Evolutionary conservation across 768 basidiomycete genomes (phyloP), one percentile per base, ranked within the genome.

Genomic region (Lactarius indigo): DNA sequence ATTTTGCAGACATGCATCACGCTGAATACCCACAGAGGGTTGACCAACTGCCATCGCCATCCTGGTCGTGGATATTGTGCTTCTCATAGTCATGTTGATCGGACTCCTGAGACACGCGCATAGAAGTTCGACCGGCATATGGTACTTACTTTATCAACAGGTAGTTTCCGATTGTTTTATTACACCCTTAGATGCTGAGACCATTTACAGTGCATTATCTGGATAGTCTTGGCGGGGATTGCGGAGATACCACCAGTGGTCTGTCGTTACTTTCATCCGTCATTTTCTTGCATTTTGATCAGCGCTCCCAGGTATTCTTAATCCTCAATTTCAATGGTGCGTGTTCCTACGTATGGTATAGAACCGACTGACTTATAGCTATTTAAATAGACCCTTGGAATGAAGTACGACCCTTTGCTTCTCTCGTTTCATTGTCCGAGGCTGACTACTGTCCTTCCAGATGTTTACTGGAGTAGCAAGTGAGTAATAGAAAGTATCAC

Each of bases 141-240:
- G 66, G 66, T 20, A 26, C 18, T 26, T 68, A 17, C 63, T 68
- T 47, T 64, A 64, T 57, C 66, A 60, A 64, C 63, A 68, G 41
- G 66, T 68, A 12, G 59, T 10, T 28, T 26, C 26, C 50, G 23
- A 28, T 15, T 6, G 23, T 52, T 7, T 13, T 26, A 2, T 17
- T 17, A 28, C 50, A 3, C 3, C 12, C 12, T 15, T 30, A 44
- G 42, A 23, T 33, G 31, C 20, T 60, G 50, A 33, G 47, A 1
- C 31, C 15, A 30, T n/a, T 31, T 23, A 7, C n/a, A 60, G 59
- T 60, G 59, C 42, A 47, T 60, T n/a, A 23, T 47, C 30, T 60
- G 59, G 59, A 60, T 60, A 33, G 44, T 8, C 20, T 31, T 60
- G 5, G 59, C 59, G 7, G 30, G 30, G 18, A 15, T 60, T 13